Conservation (phyloP, 805 yeast genomes). For the Metschnikowia baotianmanensis region DNA sequence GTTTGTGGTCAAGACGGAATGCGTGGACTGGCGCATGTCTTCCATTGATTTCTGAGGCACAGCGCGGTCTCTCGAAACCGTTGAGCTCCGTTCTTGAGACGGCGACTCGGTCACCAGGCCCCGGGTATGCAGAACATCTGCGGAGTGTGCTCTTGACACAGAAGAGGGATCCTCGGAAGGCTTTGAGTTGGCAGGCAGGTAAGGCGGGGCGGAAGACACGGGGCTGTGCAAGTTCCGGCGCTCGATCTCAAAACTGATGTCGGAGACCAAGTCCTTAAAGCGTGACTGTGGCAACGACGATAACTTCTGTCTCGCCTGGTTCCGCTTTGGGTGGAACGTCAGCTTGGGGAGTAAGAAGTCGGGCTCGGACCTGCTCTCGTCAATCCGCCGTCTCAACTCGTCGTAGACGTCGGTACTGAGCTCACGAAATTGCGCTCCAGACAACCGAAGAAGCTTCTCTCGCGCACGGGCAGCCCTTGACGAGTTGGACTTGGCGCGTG, state of each 20-base stretch:
- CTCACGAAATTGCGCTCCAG: slow-evolving; percentile 81
- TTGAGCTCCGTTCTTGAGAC: neutral
- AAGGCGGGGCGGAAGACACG: slow-evolving; percentile 1
- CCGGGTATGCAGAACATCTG: neutral
- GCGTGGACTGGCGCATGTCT: neutral
- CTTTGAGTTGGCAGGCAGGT: slow-evolving; percentile 3
- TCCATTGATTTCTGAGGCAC: neutral
- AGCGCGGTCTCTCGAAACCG: slow-evolving; percentile 1
- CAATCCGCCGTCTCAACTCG: slow-evolving; percentile 78
- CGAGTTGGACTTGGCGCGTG: slow-evolving; percentile 42
- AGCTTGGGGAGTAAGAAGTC: slow-evolving; percentile 66
- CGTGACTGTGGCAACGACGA: slow-evolving; percentile 78
- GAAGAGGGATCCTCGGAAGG: neutral
- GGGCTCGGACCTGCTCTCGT: slow-evolving; percentile 56
- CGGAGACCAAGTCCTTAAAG: slow-evolving; percentile 87
- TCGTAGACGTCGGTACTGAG: slow-evolving; percentile 93
- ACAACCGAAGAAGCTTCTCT: slow-evolving; percentile 76
- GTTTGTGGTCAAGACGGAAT: slow-evolving; percentile 2
- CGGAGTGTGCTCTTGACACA: slow-evolving; percentile 2
- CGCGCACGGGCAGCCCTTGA: slow-evolving; percentile 79
- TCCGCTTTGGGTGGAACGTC: slow-evolving; percentile 86
- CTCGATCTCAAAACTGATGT: slow-evolving; percentile 82
- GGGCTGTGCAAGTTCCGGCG: slow-evolving; percentile 59
- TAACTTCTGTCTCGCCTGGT: slow-evolving; percentile 90
- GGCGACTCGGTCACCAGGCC: slow-evolving; percentile 1